These are phyloP conservation scores for Talaromyces sp. DNA, from an alignment of 2,329 filamentous ascomycete genomes.

Conservation along the genomic window DNA sequence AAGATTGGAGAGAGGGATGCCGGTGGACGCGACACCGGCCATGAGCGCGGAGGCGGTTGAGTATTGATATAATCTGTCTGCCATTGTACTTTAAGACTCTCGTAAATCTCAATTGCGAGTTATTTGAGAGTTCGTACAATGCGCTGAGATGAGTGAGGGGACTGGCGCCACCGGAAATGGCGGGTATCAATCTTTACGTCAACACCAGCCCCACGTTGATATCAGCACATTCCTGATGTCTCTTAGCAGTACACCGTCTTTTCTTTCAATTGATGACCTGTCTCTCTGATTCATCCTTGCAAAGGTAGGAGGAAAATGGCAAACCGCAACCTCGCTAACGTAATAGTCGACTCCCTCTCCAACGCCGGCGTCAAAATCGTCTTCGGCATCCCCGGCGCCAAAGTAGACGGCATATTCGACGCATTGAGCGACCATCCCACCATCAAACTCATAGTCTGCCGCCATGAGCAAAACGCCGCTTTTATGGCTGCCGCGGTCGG, in stretches of 20 bases:
- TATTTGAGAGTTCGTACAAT: not conserved
- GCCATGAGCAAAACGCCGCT: constrained; percentile 21
- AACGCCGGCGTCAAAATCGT: constrained; percentile 21
- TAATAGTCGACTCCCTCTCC: constrained; percentile 19
- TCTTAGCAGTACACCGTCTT: not conserved
- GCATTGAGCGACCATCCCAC: constrained; percentile 18
- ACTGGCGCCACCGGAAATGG: constrained; percentile 5
- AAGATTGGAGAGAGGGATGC: constrained; percentile 17
- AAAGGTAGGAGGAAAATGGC: not conserved
- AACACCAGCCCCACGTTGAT: not conserved
- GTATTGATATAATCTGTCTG: constrained; percentile 20
- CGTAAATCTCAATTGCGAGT: not conserved
- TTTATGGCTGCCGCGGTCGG: constrained; percentile 21
- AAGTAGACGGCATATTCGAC: constrained; percentile 21
- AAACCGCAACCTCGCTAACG: constrained; percentile 15
- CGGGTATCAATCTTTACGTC: not conserved
- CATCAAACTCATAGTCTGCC: constrained; percentile 20
- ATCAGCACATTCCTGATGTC: no score
- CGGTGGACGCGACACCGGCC: constrained; percentile 18
- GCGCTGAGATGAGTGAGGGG: not conserved
- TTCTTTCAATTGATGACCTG: not conserved
- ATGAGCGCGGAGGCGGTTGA: constrained; percentile 21
- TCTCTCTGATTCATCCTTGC: not conserved
- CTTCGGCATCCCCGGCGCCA: constrained; percentile 21
- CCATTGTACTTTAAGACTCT: not conserved